Evolutionary conservation across 768 basidiomycete genomes (phyloP), one percentile per base, ranked within the genome.

Genomic region (Xerocomellus intermedius): DNA sequence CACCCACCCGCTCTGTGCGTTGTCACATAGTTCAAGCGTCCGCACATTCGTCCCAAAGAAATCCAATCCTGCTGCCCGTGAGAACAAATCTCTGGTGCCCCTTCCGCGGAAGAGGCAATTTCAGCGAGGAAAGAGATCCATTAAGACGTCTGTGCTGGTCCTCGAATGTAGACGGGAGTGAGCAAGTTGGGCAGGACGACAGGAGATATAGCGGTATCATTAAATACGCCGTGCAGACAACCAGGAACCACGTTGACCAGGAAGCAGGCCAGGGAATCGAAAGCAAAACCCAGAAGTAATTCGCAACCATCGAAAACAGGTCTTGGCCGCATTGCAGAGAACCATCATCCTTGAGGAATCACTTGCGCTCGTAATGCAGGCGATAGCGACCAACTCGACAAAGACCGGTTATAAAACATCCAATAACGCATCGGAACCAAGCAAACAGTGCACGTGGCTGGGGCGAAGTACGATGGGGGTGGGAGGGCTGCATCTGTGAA

Each of bases 61-160:
- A 68, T 54, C 65, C 61, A 55, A 61, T 59, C 55, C 55, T 56
- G 53, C 65, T 69, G 74, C 66, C 69, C 73, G 76, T 76, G 81
- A 83, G 82, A 79, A 75, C 79, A 67, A 81, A 77, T 79, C 81
- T 81, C 80, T 82, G 65, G 79, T 79, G 70, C 61, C 70, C 67
- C 63, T 73, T 79, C 79, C 77, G 63, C 37, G 63, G 75, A 69
- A 75, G 61, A 60, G 65, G 56, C 72, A 79, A 79, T 68, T 75
- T 72, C 73, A 72, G 62, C 60, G 33, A 59, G 57, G 51, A 57
- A 56, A 48, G 48, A 60, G 48, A 60, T 38, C 42, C 55, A 48
- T 56, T 59, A 48, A 57, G 55, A 59, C 26, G 4, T 30, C 5
- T 42, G 51, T 55, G 51, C 54, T 41, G 36, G 28, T 42, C 58